Evolutionary conservation across 228 moss, liverwort and hornwort species (phyloP).

Genomic region (Sphagnum magellanicum): DNA sequence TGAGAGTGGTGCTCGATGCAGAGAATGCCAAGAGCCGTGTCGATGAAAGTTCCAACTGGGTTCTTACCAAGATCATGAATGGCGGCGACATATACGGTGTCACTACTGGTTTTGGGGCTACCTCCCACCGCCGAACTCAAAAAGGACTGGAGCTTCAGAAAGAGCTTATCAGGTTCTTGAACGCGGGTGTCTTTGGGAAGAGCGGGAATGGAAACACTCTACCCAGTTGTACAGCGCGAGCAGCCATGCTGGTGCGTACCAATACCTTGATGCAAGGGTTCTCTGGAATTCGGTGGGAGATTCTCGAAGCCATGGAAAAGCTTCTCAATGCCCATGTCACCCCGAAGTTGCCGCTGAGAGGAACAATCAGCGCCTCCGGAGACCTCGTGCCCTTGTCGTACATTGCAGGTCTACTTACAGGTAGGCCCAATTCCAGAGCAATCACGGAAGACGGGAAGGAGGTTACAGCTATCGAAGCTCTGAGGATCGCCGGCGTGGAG

Average conservation of each 20-base stretch:
- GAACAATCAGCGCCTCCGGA: conserved; percentile 19
- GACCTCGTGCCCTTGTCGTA: conserved; percentile 26
- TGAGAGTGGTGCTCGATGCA: conserved; percentile 19
- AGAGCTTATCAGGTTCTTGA: conserved; percentile 22
- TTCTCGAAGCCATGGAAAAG: conserved; percentile 12
- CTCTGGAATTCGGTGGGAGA: conserved; percentile 15
- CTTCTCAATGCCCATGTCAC: conserved; percentile 2
- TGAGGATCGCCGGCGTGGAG: conserved; percentile 15
- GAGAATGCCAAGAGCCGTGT: conserved; percentile 17
- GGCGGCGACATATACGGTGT: conserved; percentile 23
- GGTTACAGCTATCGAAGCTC: conserved; percentile 11
- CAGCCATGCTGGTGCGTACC: conserved; percentile 23
- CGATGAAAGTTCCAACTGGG: conserved; percentile 22
- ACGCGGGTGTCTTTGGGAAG: conserved; percentile 11
- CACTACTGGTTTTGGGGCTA: conserved; percentile 28
- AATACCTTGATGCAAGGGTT: conserved; percentile 32
- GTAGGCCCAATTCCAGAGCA: conserved; percentile 15
- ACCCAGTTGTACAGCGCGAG: conserved; percentile 12
- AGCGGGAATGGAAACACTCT: not conserved
- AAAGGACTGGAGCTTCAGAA: not conserved
- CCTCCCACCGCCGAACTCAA: conserved; percentile 22
- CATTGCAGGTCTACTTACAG: conserved; percentile 17
- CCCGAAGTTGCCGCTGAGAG: conserved; percentile 17
- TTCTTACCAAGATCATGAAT: conserved; percentile 9
- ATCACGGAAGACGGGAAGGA: conserved; percentile 7